Evolutionary conservation across 2,329 filamentous ascomycete species (phyloP).

Genomic region (Aspergillus nomiae): DNA sequence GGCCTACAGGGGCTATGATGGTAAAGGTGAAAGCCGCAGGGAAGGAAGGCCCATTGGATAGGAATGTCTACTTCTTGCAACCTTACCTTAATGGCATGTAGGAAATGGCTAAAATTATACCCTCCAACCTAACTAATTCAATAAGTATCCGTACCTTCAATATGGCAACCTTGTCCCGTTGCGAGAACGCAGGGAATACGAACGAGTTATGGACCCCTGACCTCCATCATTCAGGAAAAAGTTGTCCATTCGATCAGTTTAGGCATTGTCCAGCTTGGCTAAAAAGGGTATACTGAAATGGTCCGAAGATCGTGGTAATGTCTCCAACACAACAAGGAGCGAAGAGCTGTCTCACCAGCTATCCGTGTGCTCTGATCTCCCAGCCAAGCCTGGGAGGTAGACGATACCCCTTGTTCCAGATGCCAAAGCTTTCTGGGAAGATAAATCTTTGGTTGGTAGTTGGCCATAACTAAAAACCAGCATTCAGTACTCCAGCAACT

Average conservation of each 20-base stretch:
- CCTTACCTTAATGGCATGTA: not conserved
- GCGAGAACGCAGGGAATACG: too few relatives aligned
- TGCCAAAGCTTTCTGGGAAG: not conserved
- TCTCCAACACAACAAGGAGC: not conserved
- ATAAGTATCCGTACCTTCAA: too few relatives aligned
- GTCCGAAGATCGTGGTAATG: too few relatives aligned
- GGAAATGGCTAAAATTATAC: not conserved
- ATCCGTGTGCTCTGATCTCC: not conserved
- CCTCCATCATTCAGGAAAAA: too few relatives aligned
- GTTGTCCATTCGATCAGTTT: too few relatives aligned
- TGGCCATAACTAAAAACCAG: not conserved
- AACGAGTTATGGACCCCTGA: too few relatives aligned
- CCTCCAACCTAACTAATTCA: too few relatives aligned
- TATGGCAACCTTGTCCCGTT: too few relatives aligned
- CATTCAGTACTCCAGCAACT: not conserved
- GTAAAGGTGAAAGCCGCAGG: too few relatives aligned
- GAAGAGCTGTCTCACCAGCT: not conserved
- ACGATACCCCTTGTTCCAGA: not conserved
- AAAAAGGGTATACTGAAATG: too few relatives aligned
- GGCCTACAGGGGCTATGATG: not conserved
- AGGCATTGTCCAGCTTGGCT: too few relatives aligned
- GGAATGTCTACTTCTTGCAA: not conserved
- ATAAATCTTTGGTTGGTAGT: not conserved
- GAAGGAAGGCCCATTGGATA: not conserved
- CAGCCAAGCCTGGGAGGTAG: not conserved